Evolutionary conservation across 2,329 filamentous ascomycete genomes (phyloP).

Genomic region (Drechslerella coelobrocha): DNA sequence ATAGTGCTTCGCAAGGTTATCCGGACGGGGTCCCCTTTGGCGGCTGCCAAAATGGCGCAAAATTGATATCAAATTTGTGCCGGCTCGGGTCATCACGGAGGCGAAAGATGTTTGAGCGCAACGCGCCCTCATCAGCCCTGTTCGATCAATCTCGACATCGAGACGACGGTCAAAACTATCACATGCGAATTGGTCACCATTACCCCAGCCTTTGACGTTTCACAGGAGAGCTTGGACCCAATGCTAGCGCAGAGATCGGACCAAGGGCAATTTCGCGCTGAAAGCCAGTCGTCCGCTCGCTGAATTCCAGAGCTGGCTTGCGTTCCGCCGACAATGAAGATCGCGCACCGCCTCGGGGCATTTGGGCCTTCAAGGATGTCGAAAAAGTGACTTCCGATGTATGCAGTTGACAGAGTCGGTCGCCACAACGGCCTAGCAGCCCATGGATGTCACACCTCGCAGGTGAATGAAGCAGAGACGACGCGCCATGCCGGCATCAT

Average conservation of each 20-base stretch:
- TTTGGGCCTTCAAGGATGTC: constrained; percentile 24
- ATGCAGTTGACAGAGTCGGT: too few relatives aligned
- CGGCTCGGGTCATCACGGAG: constrained; percentile 50
- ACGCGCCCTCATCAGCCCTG: constrained; percentile 22
- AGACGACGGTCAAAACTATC: constrained; percentile 9
- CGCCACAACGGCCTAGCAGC: constrained; percentile 40
- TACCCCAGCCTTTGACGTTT: constrained; percentile 6
- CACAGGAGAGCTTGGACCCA: constrained; percentile 15
- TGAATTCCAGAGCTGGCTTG: too few relatives aligned
- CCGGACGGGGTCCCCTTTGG: constrained; percentile 22
- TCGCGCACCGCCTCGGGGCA: constrained; percentile 12
- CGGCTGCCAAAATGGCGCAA: constrained; percentile 50
- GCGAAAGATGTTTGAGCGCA: constrained; percentile 15
- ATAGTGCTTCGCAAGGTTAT: constrained; percentile 23
- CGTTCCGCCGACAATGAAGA: constrained; percentile 36
- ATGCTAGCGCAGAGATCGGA: not conserved
- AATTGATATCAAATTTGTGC: constrained; percentile 31
- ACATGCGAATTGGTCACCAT: constrained; percentile 29
- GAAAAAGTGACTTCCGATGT: not conserved
- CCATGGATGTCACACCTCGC: constrained; percentile 35
- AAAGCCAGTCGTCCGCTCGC: not conserved
- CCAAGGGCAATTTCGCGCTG: constrained; percentile 6
- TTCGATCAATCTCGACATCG: constrained; percentile 20
- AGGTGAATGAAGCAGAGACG: constrained; percentile 28
- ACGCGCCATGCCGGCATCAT: constrained; percentile 32